Conservation (phyloP, 805 yeast genomes). For the Nakazawaea wyomingensis region DNA sequence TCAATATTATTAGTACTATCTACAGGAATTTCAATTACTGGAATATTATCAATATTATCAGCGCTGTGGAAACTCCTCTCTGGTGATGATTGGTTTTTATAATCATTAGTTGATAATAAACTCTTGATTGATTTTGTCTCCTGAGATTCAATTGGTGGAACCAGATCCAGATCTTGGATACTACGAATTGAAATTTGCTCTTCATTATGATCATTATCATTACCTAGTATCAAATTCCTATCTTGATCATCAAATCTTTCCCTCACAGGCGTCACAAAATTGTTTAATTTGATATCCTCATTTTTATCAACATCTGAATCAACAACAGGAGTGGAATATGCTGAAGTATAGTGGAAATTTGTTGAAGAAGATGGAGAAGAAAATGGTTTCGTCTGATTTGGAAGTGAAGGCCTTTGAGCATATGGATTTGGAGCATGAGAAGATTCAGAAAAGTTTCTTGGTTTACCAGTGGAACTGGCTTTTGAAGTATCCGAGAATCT, state of each 20-base stretch:
- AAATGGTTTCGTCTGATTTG: background rate
- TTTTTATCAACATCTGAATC: background rate
- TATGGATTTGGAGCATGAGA: background rate
- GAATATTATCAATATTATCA: background rate
- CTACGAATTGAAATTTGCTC: background rate
- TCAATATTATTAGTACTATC: background rate
- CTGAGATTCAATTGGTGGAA: too few species aligned
- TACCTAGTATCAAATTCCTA: background rate
- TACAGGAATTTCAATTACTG: background rate
- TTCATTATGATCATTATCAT: too few species aligned
- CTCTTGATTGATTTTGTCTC: too few species aligned
- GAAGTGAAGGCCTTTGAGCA: background rate
- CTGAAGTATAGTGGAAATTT: conserved; percentile 7
- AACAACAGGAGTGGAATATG: conserved; percentile 7
- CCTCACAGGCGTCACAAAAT: conserved; percentile 1
- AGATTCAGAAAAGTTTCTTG: conserved; percentile 2
- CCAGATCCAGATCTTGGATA: background rate
- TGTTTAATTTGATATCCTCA: conserved; percentile 6
- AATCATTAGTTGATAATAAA: too few species aligned
- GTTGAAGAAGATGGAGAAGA: background rate
- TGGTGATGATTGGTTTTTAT: background rate
- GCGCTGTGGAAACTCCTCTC: conserved; percentile 5
- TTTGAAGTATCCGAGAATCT: background rate
- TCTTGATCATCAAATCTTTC: background rate
- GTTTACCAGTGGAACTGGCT: background rate